Base-by-base conservation (phyloP, 192 early-diverging fungal genomes). In the Umbelopsis sp. region DNA sequence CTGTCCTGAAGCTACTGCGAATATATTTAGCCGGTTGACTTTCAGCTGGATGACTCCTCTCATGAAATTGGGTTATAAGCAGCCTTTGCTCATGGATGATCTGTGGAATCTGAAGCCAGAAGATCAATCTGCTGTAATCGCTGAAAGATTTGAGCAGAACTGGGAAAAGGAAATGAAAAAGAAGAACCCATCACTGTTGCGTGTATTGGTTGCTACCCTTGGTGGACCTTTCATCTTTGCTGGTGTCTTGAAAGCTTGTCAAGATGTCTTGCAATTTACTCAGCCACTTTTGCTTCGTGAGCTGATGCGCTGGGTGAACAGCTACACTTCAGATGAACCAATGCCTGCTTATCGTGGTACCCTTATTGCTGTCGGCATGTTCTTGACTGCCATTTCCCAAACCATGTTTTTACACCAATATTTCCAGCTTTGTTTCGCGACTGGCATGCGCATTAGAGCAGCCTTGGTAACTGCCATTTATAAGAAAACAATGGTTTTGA, bases 1-100 rank as follows among this genome's bases (percentile, higher is more conserved):
- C 16, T 86, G 87, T 50, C 94, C 94, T 5, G 95, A 97, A 69
- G 91, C 88, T 25, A 84, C 80, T 9, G 91, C 97, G 52, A 94
- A 94, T 75, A 86, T 98, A 16, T 96, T 95, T 70, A 92, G 91
- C 41, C 82, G 83, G 27, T 70, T 94, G 3, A 89, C 91, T 1
- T 98, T 97, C 79, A 80, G 88, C 20, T 98, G 97, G 97, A 92
- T 98, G 89, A 89, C 91, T 45, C 86, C 88, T 13, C 73, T 97
- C 73, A 92, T 98, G 81, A 89, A 91, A 61, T 78, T 90, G 47
- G 95, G 94, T 1, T 90, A 88, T 69, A 73, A 79, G 47, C 92
- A 94, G 73, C 91, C 89, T 46, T 81, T 96, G 68, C 83, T 79
- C 0, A 82, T 87, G 77, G 87, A 87, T n/a, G 95, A 97, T 75